These are phyloP conservation scores for Calonectria hawksworthii DNA, from an alignment of 2,329 filamentous ascomycete species.

Conservation along the genomic window DNA sequence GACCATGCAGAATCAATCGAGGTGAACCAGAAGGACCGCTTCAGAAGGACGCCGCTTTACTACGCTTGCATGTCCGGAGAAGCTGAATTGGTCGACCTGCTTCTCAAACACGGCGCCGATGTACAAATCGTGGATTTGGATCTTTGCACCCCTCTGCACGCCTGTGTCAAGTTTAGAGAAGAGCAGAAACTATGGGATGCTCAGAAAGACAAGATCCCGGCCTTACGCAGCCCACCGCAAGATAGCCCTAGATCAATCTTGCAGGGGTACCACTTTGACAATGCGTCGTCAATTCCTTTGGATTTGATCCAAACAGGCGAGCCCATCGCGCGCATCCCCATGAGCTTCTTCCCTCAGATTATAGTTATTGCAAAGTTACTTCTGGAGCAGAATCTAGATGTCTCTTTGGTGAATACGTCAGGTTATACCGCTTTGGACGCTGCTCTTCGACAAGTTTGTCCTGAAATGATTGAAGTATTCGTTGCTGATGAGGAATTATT, in stretches of 20 bases:
- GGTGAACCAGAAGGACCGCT: slow-evolving; percentile 31
- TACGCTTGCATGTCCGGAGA: slow-evolving; percentile 40
- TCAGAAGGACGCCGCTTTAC: slow-evolving; percentile 36
- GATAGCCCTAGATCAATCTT: slow-evolving; percentile 23
- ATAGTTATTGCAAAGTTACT: slow-evolving; percentile 30
- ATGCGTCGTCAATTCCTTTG: background rate
- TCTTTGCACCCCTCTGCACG: slow-evolving; percentile 30
- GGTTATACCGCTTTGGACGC: slow-evolving; percentile 30
- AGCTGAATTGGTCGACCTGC: slow-evolving; percentile 30
- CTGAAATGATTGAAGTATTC: slow-evolving; percentile 30
- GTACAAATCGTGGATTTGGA: background rate
- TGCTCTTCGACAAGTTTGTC: slow-evolving; percentile 27
- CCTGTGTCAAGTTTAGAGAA: slow-evolving; percentile 27
- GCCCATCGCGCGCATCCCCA: background rate
- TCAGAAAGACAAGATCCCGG: background rate
- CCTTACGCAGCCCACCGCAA: background rate
- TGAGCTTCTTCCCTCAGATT: background rate
- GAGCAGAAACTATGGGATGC: slow-evolving; percentile 34
- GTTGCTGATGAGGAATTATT: slow-evolving; percentile 22
- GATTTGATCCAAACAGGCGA: background rate
- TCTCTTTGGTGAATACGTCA: background rate
- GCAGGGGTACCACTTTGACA: no score
- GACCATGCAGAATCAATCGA: background rate
- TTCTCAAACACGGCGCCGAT: slow-evolving; percentile 30
- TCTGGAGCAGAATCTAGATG: slow-evolving; percentile 9